Conservation (phyloP, 2,329 filamentous ascomycete genomes). For the Sporothrix pseudoabietina region DNA sequence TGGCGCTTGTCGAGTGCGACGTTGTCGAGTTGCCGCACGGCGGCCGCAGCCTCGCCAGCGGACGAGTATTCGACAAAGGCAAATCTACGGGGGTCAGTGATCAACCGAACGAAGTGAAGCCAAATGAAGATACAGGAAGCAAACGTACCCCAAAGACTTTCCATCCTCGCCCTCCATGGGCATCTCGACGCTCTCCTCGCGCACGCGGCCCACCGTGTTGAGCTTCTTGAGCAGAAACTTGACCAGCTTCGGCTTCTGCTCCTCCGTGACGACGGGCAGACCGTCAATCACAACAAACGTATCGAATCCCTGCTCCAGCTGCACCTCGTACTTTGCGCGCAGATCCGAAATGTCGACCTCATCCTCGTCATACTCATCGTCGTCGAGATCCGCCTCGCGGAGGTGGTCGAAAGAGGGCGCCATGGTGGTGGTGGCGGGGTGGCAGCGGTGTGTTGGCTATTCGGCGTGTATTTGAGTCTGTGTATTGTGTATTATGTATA, state of each 20-base stretch:
- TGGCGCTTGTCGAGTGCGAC: conserved; percentile 95
- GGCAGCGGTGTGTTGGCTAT: not conserved
- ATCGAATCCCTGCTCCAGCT: conserved; percentile 93
- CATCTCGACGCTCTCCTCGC: conserved; percentile 90
- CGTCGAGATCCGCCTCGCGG: conserved; percentile 83
- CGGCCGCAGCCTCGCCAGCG: conserved; percentile 83
- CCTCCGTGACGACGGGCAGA: conserved; percentile 83
- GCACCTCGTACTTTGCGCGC: conserved; percentile 91
- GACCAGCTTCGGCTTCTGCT: conserved; percentile 89
- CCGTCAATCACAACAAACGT: conserved; percentile 96
- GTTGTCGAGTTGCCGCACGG: conserved; percentile 83
- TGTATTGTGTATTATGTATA: not conserved
- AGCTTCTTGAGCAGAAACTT: conserved; percentile 97
- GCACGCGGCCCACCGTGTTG: conserved; percentile 78
- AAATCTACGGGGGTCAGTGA: conserved; percentile 61
- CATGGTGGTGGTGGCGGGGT: conserved; percentile 63
- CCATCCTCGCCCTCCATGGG: conserved; percentile 78
- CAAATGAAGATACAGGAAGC: not conserved
- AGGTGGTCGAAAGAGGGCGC: conserved; percentile 91
- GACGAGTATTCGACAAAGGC: conserved; percentile 97
- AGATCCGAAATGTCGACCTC: conserved; percentile 96
- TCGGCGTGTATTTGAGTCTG: not conserved
- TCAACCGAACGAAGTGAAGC: not conserved
- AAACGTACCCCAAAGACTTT: conserved; percentile 76
- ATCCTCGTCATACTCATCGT: conserved; percentile 85